phyloP scores from a whole-genome alignment of 1,139 yeast species.

The Meyerozyma smithsonii region DNA sequence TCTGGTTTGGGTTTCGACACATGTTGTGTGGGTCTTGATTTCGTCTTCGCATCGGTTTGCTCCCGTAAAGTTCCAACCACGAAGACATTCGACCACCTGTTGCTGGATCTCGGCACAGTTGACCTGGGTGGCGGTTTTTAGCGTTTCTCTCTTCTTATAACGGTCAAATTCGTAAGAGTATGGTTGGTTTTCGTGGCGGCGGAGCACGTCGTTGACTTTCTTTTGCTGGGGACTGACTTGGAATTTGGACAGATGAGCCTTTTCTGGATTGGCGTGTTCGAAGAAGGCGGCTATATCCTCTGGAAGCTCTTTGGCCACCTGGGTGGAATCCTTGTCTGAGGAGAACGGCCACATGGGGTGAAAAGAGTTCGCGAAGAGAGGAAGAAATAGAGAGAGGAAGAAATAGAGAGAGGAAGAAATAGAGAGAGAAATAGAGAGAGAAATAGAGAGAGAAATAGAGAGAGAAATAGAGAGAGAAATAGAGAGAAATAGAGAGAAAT shows the following conservation, averaged over 20 bases:
- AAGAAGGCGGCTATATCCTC: constrained; percentile 27
- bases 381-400: not conserved
- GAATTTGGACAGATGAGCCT: constrained; percentile 20
- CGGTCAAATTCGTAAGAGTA: constrained; percentile 28
- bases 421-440: too few species aligned
- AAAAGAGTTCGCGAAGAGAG: not conserved
- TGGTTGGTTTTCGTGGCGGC: constrained; percentile 11
- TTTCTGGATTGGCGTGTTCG: constrained; percentile 27
- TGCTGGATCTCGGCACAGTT: constrained; percentile 44
- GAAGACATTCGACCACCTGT: constrained; percentile 34
- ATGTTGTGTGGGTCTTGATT: constrained; percentile 22
- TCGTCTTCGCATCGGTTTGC: constrained; percentile 27
- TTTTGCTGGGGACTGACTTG: constrained; percentile 25
- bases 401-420: not conserved
- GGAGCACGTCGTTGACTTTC: constrained; percentile 25
- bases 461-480: too few species aligned
- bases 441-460: too few species aligned
- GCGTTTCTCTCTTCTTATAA: constrained; percentile 27
- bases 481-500: too few species aligned
- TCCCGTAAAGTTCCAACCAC: constrained; percentile 26
- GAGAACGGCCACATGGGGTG: constrained; percentile 23
- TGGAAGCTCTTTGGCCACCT: constrained; percentile 30
- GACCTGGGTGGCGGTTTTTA: constrained; percentile 23
- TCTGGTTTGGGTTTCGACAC: constrained; percentile 31
- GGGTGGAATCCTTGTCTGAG: constrained; percentile 18